Percentiles rank a stretch among this genome's conserved stretches.
These are phyloP conservation scores for Xylaria curta DNA, from an alignment of 495 filamentous ascomycete genomes.

Conservation along the genomic window DNA sequence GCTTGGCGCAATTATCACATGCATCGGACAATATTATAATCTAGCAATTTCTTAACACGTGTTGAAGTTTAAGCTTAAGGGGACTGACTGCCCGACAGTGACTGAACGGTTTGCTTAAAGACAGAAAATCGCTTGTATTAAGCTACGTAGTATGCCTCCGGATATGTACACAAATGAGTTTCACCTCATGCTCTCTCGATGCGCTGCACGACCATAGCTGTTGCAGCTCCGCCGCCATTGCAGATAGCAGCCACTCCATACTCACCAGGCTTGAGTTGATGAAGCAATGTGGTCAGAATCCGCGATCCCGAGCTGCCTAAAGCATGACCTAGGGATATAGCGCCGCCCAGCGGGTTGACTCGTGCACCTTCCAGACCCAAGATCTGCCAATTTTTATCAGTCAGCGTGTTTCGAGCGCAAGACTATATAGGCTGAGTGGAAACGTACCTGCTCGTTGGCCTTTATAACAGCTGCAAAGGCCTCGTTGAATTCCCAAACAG, in stretches of 20 bases:
- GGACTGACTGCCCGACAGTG: background rate
- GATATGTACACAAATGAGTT: background rate
- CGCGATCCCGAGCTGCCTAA: constrained; percentile 92
- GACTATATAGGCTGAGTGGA: background rate
- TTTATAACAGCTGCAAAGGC: constrained; percentile 96
- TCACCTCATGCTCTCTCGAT: constrained; percentile 63
- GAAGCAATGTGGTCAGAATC: constrained; percentile 87
- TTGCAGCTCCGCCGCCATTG: constrained; percentile 93
- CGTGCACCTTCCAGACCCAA: constrained; percentile 76
- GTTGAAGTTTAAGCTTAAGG: background rate
- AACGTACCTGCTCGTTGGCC: constrained; percentile 82
- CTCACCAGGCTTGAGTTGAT: constrained; percentile 88
- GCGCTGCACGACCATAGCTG: constrained; percentile 89
- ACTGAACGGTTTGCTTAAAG: background rate
- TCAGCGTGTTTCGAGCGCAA: constrained; percentile 24
- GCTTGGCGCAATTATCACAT: background rate
- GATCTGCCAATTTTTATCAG: constrained; percentile 59
- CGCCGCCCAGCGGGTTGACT: constrained; percentile 89
- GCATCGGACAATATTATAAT: background rate
- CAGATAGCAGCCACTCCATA: constrained; percentile 96
- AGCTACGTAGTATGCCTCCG: background rate
- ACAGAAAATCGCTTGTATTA: background rate
- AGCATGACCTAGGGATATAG: constrained; percentile 93
- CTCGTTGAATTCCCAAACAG: constrained; percentile 98
- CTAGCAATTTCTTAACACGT: background rate